Base-by-base conservation (phyloP, 768 basidiomycete species). In the Lanmaoa pseudosensibilis region DNA sequence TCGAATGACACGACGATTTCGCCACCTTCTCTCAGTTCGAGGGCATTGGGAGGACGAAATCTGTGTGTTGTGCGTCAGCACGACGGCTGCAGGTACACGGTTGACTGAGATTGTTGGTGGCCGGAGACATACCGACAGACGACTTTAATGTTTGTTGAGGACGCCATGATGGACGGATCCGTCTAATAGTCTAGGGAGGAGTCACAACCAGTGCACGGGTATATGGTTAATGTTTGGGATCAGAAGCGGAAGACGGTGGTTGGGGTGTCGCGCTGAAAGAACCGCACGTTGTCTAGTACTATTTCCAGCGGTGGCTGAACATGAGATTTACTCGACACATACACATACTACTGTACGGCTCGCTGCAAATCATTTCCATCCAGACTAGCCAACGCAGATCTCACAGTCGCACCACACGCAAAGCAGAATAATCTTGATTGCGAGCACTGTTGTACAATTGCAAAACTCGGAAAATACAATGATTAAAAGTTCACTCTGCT, bases 21-120 rank as follows among this genome's bases (percentile, higher is more conserved):
- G 60, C 93, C 84, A 62, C 93, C 86, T 76, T 95, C 88, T 66
- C 90, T 83, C 57, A 82, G 75, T 75, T 99, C 97, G 67, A 96
- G 85, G 55, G 92, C 78, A 76, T 99, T 99, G 59, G 90, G 83
- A 7, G 97, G 97, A 60, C 97, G 94, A 76, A 98, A 99, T 55
- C 96, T 95, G 67, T 23, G 46, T 34, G 21, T 36, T 23, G 56
- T 50, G 30, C 1, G 23, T 67, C 38, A 56, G 54, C 23, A 46
- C 16, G 58, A 58, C 33, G 54, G 39, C 16, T n/a, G 25, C 9
- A 34, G 19, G 18, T 25, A 40, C 37, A 46, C 38, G 54, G 45
- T 43, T 34, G 53, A 65, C 5, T 33, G 36, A 21, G 46, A 33
- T 19, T 18, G 32, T 36, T 37, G 46, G 55, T 50, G 57, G 46